These are phyloP conservation scores for Graphiopsis chlorocephala DNA, from an alignment of 2,329 filamentous ascomycete species.

Conservation along the genomic window DNA sequence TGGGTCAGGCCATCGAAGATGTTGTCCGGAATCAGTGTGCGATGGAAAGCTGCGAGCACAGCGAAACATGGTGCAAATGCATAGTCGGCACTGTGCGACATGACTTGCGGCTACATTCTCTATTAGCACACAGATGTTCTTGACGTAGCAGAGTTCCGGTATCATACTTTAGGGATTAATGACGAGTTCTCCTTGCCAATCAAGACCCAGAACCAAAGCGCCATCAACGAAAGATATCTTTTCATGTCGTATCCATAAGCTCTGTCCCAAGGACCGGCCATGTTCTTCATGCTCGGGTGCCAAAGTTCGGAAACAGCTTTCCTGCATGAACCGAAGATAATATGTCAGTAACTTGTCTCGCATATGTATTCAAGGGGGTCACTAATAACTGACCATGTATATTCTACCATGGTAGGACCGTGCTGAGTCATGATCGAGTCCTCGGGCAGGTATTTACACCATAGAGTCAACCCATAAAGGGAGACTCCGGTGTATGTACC, in stretches of 20 bases:
- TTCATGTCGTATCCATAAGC: slow-evolving; percentile 65
- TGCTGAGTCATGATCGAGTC: slow-evolving; percentile 54
- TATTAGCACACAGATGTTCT: background rate
- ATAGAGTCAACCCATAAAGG: slow-evolving; percentile 57
- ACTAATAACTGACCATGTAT: slow-evolving; percentile 46
- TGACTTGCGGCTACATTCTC: slow-evolving; percentile 45
- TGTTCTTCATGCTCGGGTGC: slow-evolving; percentile 58
- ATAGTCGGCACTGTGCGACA: slow-evolving; percentile 60
- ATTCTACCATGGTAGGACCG: slow-evolving; percentile 50
- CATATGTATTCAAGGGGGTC: background rate
- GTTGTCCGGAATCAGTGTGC: slow-evolving; percentile 44
- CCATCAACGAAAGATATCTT: slow-evolving; percentile 57
- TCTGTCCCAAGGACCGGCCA: slow-evolving; percentile 64
- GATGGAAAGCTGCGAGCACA: slow-evolving; percentile 52
- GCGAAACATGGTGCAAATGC: slow-evolving; percentile 58
- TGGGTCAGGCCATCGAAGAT: slow-evolving; percentile 40
- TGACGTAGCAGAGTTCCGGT: background rate
- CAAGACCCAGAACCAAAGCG: slow-evolving; percentile 58
- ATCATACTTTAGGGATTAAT: slow-evolving; percentile 19
- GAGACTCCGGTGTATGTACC: slow-evolving; percentile 64
- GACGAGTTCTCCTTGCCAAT: slow-evolving; percentile 48
- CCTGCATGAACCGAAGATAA: background rate
- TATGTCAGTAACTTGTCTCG: background rate
- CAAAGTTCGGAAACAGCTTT: slow-evolving; percentile 52
- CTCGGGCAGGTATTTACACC: slow-evolving; percentile 57